Conservation (phyloP, 202 grass and related monocot species). For the Setaria viridis region DNA sequence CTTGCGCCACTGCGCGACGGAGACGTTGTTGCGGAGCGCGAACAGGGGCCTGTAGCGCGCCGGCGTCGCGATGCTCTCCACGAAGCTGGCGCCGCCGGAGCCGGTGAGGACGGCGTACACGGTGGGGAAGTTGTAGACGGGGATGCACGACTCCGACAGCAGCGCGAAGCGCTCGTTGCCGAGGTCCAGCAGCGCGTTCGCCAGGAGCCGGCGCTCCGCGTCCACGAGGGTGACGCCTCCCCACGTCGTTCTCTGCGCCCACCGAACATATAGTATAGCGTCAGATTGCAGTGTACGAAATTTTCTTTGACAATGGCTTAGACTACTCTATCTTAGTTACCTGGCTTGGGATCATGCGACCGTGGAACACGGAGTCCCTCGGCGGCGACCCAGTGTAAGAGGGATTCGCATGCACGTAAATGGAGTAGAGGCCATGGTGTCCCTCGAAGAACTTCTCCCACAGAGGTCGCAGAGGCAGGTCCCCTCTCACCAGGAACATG, state of each 20-base stretch:
- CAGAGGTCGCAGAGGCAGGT: not conserved
- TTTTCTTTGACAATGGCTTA: not conserved
- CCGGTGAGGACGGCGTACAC: not conserved
- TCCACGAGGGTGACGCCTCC: not conserved
- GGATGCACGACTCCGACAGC: not conserved
- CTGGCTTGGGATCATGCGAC: not conserved
- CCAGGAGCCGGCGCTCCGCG: not conserved
- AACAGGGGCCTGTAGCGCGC: not conserved
- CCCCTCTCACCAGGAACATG: not conserved
- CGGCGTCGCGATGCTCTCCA: not conserved
- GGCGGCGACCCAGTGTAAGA: not conserved
- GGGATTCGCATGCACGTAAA: not conserved
- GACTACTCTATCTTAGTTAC: not conserved
- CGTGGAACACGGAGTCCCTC: not conserved
- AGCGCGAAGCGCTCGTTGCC: not conserved
- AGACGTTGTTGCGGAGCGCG: not conserved
- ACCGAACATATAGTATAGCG: not conserved
- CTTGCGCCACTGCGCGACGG: not conserved
- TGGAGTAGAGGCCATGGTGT: not conserved
- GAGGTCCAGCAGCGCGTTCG: not conserved
- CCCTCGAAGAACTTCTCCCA: conserved; percentile 3
- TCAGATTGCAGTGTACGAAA: too few species aligned
- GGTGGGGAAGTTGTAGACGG: not conserved
- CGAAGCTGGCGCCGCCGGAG: not conserved
- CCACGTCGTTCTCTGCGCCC: not conserved